phyloP scores from a whole-genome alignment of 768 basidiomycete species.

The Panus rudis region DNA sequence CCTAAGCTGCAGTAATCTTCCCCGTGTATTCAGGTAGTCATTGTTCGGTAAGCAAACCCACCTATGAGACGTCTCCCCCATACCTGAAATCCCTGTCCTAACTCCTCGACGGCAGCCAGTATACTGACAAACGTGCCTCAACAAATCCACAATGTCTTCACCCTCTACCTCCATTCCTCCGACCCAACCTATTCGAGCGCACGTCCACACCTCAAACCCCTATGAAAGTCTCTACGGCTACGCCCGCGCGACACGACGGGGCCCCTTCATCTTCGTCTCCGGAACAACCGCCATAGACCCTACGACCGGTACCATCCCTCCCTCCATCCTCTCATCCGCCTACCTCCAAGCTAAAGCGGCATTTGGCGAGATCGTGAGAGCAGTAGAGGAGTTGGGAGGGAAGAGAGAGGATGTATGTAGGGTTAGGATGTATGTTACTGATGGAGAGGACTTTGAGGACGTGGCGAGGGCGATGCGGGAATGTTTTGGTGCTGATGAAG shows the following conservation, averaged over 20 bases:
- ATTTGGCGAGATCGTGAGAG: constrained; percentile 37
- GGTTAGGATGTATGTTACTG: constrained; percentile 42
- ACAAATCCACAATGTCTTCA: too few relatives aligned
- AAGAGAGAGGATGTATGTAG: constrained; percentile 37
- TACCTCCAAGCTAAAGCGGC: constrained; percentile 37
- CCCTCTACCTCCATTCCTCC: too few relatives aligned
- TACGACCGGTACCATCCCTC: constrained; percentile 33
- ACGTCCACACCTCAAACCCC: background rate
- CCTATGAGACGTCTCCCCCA: too few relatives aligned
- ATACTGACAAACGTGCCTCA: too few relatives aligned
- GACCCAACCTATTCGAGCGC: too few relatives aligned
- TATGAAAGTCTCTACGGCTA: constrained; percentile 47
- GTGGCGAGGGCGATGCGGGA: constrained; percentile 34
- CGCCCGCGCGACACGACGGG: constrained; percentile 44
- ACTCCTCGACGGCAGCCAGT: too few relatives aligned
- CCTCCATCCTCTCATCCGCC: constrained; percentile 33
- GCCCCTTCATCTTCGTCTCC: constrained; percentile 46
- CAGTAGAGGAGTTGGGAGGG: constrained; percentile 39
- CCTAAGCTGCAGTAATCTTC: too few relatives aligned
- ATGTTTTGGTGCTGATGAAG: too few relatives aligned
- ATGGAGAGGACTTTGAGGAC: constrained; percentile 31
- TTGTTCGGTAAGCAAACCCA: too few relatives aligned
- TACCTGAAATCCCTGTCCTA: too few relatives aligned
- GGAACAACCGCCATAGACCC: constrained; percentile 45
- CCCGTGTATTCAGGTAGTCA: too few relatives aligned